These are phyloP conservation scores for Colletotrichum tanaceti DNA, from an alignment of 2,329 filamentous ascomycete species.

Conservation along the genomic window DNA sequence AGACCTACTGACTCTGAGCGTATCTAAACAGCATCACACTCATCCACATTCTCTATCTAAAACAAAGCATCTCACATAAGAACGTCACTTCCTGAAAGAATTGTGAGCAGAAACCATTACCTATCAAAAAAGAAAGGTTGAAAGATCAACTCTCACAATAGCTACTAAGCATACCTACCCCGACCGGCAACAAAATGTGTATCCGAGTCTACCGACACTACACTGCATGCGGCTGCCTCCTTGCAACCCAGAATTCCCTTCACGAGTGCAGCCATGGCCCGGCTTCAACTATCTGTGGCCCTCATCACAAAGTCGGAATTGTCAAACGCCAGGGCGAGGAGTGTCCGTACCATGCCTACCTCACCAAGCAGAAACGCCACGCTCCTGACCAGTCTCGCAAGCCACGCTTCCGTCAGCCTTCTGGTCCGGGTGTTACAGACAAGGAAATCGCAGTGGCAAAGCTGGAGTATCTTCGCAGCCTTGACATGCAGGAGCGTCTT, in stretches of 20 bases:
- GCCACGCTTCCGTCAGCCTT: neutral
- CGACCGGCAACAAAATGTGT: slow-evolving; percentile 24
- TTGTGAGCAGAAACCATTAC: neutral
- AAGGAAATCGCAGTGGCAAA: neutral
- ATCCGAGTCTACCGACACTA: slow-evolving; percentile 26
- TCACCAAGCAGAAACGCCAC: neutral
- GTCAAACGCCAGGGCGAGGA: slow-evolving; percentile 4
- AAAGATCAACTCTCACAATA: neutral
- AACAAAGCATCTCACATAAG: neutral
- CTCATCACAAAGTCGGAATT: slow-evolving; percentile 7
- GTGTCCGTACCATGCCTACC: slow-evolving; percentile 27
- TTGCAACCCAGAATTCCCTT: slow-evolving; percentile 10
- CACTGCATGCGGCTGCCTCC: slow-evolving; percentile 25
- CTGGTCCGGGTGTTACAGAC: neutral
- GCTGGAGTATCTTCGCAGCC: neutral
- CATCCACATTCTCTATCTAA: neutral
- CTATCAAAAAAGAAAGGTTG: neutral
- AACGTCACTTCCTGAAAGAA: neutral
- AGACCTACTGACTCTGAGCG: neutral
- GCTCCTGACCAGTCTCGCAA: neutral
- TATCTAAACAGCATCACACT: neutral
- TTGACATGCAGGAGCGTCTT: neutral
- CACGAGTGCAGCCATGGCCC: slow-evolving; percentile 19
- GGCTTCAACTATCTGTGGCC: slow-evolving; percentile 15
- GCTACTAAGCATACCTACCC: neutral